phyloP scores from a whole-genome alignment of 2,329 filamentous ascomycete species.

The Fusarium sp. region DNA sequence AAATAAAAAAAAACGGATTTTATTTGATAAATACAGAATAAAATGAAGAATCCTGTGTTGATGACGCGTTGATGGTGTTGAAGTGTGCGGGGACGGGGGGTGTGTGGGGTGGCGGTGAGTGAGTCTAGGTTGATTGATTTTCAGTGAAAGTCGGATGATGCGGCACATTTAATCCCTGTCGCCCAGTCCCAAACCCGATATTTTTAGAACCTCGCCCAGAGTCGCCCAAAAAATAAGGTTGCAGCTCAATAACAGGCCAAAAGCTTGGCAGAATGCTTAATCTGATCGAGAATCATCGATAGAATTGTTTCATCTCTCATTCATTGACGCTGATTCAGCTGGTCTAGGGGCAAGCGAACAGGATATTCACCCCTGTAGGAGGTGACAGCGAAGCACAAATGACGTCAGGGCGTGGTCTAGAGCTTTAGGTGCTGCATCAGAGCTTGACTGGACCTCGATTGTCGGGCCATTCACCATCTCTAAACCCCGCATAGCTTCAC shows the following conservation, averaged over 20 bases:
- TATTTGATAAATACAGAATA: no score
- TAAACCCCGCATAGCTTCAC: slow-evolving; percentile 25
- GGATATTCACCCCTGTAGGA: slow-evolving; percentile 8
- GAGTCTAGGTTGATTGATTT: background rate
- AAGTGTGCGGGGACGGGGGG: no score
- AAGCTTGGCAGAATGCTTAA: slow-evolving; percentile 18
- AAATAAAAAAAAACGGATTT: no score
- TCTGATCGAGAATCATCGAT: background rate
- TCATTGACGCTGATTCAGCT: background rate
- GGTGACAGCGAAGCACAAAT: slow-evolving; percentile 13
- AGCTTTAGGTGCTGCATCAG: slow-evolving; percentile 3
- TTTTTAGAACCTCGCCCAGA: slow-evolving; percentile 17
- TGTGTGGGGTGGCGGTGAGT: no score
- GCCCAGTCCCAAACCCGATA: background rate
- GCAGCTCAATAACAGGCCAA: background rate
- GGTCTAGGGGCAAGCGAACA: background rate
- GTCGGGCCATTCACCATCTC: background rate
- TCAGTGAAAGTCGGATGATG: background rate
- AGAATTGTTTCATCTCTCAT: background rate
- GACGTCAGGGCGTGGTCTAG: slow-evolving; percentile 17
- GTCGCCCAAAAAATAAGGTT: slow-evolving; percentile 17
- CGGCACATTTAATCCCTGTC: slow-evolving; percentile 16
- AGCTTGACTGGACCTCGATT: background rate
- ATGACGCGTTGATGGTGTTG: no score
- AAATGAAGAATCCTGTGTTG: no score